Conservation (phyloP, 108 stramenopile genomes). For the Cylindrotheca closterium region DNA sequence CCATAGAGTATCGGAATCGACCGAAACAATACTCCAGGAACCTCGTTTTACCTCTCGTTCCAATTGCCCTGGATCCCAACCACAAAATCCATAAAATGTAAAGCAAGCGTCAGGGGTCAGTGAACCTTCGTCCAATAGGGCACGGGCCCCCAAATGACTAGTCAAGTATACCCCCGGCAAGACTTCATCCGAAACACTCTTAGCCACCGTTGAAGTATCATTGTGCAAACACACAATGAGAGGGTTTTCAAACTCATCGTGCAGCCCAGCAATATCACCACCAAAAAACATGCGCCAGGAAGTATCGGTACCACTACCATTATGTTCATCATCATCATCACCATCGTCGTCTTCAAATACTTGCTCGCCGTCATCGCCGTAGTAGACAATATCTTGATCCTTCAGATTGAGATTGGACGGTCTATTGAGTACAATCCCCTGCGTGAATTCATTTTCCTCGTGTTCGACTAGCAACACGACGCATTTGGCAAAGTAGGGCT, state of each 20-base stretch:
- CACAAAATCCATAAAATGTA: slow-evolving; percentile 54
- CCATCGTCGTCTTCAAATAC: not conserved
- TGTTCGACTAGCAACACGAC: slow-evolving; percentile 49
- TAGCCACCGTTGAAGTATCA: slow-evolving; percentile 21
- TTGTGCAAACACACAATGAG: slow-evolving; percentile 50
- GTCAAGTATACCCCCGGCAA: slow-evolving; percentile 42
- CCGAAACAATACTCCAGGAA: slow-evolving; percentile 51
- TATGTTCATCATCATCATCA: slow-evolving; percentile 5
- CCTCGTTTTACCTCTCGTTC: slow-evolving; percentile 44
- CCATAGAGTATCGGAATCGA: slow-evolving; percentile 35
- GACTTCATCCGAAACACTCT: slow-evolving; percentile 39
- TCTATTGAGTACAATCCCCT: slow-evolving; percentile 58
- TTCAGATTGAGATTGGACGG: slow-evolving; percentile 34
- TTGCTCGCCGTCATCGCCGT: slow-evolving; percentile 30
- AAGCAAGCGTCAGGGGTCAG: slow-evolving; percentile 33
- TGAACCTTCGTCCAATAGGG: slow-evolving; percentile 30
- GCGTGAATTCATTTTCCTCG: slow-evolving; percentile 48
- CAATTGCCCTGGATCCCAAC: slow-evolving; percentile 54
- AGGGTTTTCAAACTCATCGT: slow-evolving; percentile 21
- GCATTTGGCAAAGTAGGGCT: slow-evolving; percentile 58
- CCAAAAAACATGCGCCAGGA: slow-evolving; percentile 54
- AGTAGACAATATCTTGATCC: slow-evolving; percentile 39
- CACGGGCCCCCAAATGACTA: slow-evolving; percentile 38
- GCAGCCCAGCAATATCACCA: slow-evolving; percentile 45
- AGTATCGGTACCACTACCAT: not conserved